phyloP scores from a whole-genome alignment of 73 alveolate genomes.

The Blepharisma japonicum region DNA sequence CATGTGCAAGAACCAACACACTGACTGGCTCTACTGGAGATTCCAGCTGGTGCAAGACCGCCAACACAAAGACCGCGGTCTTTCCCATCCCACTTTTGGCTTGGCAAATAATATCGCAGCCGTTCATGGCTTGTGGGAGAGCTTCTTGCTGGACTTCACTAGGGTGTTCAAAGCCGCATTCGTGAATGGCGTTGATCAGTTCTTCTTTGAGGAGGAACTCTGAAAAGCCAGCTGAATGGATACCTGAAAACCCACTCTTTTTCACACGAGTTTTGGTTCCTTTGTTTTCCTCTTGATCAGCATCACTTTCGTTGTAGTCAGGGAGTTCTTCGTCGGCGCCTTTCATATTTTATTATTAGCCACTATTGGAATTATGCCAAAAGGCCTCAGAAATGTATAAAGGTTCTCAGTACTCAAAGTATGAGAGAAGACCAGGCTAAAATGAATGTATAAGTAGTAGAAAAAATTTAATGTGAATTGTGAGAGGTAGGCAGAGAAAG shows the following conservation, averaged over 20 bases:
- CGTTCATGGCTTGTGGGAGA: conserved; percentile 93
- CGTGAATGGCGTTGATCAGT: conserved; percentile 64
- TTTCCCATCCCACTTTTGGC: conserved; percentile 99
- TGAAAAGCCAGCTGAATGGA: conserved; percentile 74
- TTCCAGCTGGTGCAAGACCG: conserved; percentile 92
- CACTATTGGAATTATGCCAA: not conserved
- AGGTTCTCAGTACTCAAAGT: too few relatives aligned
- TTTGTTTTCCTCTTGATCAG: conserved; percentile 2
- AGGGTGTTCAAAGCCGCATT: conserved; percentile 94
- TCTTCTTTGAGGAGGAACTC: conserved; percentile 77
- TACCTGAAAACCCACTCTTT: conserved; percentile 50
- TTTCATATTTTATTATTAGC: conserved; percentile 14
- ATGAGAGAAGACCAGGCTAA: too few relatives aligned
- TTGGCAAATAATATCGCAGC: conserved; percentile 95
- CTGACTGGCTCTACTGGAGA: conserved; percentile 94
- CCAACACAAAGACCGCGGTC: conserved; percentile 99
- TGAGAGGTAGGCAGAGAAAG: too few relatives aligned
- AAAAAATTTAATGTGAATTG: too few relatives aligned
- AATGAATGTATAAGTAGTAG: too few relatives aligned
- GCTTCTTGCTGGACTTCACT: conserved; percentile 97
- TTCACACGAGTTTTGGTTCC: conserved; percentile 20
- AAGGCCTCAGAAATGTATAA: too few relatives aligned
- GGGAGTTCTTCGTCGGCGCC: conserved; percentile 25
- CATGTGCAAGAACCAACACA: conserved; percentile 95
- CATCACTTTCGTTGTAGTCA: conserved; percentile 27